Evolutionary conservation across 2,329 filamentous ascomycete genomes (phyloP).

Genomic region (Cladosporium cucumerinum): DNA sequence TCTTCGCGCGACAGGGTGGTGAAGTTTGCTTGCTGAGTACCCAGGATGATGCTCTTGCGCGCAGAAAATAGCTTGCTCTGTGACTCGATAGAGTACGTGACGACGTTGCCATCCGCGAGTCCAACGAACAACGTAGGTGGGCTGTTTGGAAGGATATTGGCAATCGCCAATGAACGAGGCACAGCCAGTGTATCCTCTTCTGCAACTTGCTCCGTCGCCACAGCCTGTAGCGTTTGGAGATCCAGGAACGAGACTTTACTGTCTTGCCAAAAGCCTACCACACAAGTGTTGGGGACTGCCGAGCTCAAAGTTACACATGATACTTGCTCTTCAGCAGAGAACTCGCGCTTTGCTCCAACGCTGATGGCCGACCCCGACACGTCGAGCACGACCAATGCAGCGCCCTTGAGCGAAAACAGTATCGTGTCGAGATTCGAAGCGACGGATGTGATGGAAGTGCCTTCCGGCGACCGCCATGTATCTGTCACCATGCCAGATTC

Average conservation of each 20-base stretch:
- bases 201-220: slow-evolving; percentile 58
- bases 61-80: slow-evolving; percentile 62
- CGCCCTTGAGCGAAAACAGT: slow-evolving; percentile 72
- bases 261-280: slow-evolving; percentile 85
- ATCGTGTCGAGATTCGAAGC: slow-evolving; percentile 69
- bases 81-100: slow-evolving; percentile 70
- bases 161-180: slow-evolving; percentile 75
- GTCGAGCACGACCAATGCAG: slow-evolving; percentile 66
- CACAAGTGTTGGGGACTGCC: slow-evolving; percentile 61
- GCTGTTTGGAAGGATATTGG: slow-evolving; percentile 66
- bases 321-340: slow-evolving; percentile 69
- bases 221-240: slow-evolving; percentile 61
- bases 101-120: slow-evolving; percentile 86
- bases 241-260: slow-evolving; percentile 73
- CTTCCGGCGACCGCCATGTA: slow-evolving; percentile 55
- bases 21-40: slow-evolving; percentile 79
- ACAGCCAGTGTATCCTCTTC: slow-evolving; percentile 69
- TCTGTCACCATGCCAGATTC: slow-evolving; percentile 52
- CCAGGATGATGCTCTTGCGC: slow-evolving; percentile 78
- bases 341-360: slow-evolving; percentile 57
- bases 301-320: slow-evolving; percentile 77
- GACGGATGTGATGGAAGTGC: slow-evolving; percentile 67
- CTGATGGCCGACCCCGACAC: slow-evolving; percentile 56
- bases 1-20: slow-evolving; percentile 67
- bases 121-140: slow-evolving; percentile 79